Evolutionary conservation across 495 filamentous ascomycete species (phyloP).

Genomic region (Penicillium tannophilum): DNA sequence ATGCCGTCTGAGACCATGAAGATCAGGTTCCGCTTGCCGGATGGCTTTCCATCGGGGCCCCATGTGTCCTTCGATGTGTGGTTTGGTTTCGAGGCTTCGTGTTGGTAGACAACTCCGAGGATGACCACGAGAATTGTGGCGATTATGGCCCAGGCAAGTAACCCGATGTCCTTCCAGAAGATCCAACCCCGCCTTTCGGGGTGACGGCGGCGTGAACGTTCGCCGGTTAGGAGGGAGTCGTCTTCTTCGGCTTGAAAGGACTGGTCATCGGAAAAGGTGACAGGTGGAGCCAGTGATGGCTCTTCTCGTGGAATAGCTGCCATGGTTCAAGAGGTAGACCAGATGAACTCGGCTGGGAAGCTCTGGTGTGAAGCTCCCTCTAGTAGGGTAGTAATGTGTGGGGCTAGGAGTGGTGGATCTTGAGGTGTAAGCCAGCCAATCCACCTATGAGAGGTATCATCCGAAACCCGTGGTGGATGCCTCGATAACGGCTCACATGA

Average conservation of each 20-base stretch:
- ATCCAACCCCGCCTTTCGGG: constrained; percentile 42
- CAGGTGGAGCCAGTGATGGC: constrained; percentile 44
- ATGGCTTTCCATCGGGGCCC: constrained; percentile 50
- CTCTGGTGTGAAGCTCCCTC: neutral
- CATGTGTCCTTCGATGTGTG: constrained; percentile 27
- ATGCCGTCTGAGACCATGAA: constrained; percentile 99
- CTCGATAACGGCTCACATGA: neutral
- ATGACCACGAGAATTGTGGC: constrained; percentile 79
- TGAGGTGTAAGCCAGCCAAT: constrained; percentile 1
- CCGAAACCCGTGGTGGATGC: neutral
- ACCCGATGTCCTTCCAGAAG: constrained; percentile 67
- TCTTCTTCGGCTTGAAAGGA: constrained; percentile 60
- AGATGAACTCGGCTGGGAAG: neutral
- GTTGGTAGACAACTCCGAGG: constrained; percentile 72
- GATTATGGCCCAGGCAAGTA: constrained; percentile 87
- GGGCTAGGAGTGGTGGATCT: constrained; percentile 5
- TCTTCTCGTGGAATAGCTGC: constrained; percentile 37
- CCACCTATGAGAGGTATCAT: neutral
- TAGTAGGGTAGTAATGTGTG: neutral
- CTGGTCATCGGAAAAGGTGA: constrained; percentile 40
- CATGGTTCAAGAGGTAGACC: constrained; percentile 30
- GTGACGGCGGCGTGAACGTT: constrained; percentile 38
- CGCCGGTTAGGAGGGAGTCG: constrained; percentile 65
- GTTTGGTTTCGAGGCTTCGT: constrained; percentile 48
- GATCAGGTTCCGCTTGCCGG: constrained; percentile 87